Conservation (phyloP, 1,284 basidiomycete genomes). For the Irpex sp. region DNA sequence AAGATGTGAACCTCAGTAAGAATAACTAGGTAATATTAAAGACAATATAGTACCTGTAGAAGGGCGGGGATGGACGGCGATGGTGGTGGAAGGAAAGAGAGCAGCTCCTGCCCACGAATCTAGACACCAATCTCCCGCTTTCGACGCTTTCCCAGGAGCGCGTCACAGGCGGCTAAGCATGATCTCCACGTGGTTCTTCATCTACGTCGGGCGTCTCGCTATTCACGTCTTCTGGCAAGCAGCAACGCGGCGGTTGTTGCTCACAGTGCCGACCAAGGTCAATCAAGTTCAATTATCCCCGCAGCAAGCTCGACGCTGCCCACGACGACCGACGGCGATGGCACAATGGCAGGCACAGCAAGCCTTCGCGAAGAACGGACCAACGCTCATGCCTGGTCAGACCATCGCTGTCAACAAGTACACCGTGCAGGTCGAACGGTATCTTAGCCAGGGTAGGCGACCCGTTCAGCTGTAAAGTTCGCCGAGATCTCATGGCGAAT, state of each 20-base stretch:
- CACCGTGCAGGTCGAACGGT: constrained; percentile 83
- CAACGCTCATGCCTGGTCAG: constrained; percentile 77
- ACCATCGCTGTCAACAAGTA: constrained; percentile 88
- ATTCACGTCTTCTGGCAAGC: constrained; percentile 1
- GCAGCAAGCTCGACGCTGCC: constrained; percentile 11
- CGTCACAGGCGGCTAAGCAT: constrained; percentile 6
- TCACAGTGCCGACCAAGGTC: background rate
- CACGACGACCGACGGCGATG: constrained; percentile 18
- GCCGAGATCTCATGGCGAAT: constrained; percentile 16
- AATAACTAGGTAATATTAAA: background rate
- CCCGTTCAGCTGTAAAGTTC: constrained; percentile 8
- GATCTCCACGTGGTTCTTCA: background rate
- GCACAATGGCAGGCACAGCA: constrained; percentile 34
- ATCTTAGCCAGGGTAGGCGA: constrained; percentile 84
- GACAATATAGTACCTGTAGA: background rate
- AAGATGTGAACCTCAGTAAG: background rate
- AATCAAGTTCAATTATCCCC: background rate
- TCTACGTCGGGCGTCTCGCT: constrained; percentile 3
- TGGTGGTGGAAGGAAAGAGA: background rate
- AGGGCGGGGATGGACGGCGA: constrained; percentile 1
- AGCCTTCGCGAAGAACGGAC: constrained; percentile 41
- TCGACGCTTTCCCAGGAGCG: constrained; percentile 5
- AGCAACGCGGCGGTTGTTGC: constrained; percentile 10
- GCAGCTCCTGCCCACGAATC: background rate
- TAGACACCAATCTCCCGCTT: constrained; percentile 7